Evolutionary conservation across 1,284 basidiomycete genomes (phyloP), one percentile per base, ranked within the genome.

Genomic region (Tilletia indica): DNA sequence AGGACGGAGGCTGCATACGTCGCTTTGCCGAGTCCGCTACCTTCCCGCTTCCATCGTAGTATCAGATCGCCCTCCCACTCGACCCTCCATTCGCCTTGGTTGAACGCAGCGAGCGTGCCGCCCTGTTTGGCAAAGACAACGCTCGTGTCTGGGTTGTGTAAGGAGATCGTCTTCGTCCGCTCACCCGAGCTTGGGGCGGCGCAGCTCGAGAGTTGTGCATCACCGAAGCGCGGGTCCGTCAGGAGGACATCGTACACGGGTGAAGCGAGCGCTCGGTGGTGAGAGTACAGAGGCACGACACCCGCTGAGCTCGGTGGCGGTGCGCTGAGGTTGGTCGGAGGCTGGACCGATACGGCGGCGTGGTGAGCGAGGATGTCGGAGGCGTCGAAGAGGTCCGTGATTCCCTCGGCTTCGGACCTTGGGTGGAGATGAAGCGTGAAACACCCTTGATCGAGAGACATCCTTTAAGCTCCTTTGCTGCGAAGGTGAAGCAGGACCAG

Each of bases 41-140:
- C 36, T 64, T 42, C 61, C 61, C 36, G 31, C 61, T 64, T 42
- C 61, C 61, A 39, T 4, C 61, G 61, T 34, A 58, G 25, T 16
- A 64, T 34, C 2, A 42, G 38, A 39, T 39, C 19, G 12, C 61
- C 66, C 16, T 67, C 42, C 66, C 66, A 67, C 25, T 67, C 45
- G 66, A 67, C 11, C 3, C 66, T 19, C 66, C 66, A 67, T 48
- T 67, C 66, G 34, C 61, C 61, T 21, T 64, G 61, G 36, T 64
- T 64, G 34, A 64, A 64, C 19, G 42, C 45, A 21, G 66, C 66
- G 39, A 67, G 12, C 8, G 66, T 67, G 4, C 42, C 45, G 42
- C 66, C 66, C 31, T 67, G 66, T 6, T 67, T 67, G 19, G 42
- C 45, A 31, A 67, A 42, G 45, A 48, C 45, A 21, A 49, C 47